Evolutionary conservation across 805 yeast species (phyloP), one percentile per base, ranked within the genome.

Genomic region (Saturnispora sanitii): DNA sequence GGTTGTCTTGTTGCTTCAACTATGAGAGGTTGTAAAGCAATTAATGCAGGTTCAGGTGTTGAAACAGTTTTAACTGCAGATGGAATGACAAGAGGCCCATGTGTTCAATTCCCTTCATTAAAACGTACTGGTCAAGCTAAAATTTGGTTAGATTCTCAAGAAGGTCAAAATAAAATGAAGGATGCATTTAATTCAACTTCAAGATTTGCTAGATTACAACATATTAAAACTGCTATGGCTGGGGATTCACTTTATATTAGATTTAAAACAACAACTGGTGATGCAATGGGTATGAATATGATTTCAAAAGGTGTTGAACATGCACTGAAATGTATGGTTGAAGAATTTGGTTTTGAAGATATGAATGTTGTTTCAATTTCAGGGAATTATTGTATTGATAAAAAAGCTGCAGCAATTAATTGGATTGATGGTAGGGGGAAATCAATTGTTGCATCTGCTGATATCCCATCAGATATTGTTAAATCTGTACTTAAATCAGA

Each of bases 251-350:
- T 92, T 53, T 92, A 75, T 55, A 81, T 92, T 52, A 78, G 99
- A 56, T 92, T 92, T 70, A 78, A 88, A 60, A 94, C 99, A n/a
- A 87, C 95, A 30, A 92, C 99, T 16, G 99, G 99, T 62, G 99
- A 92, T 68, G 99, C 99, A 16, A 92, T 92, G 99, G 99, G 99
- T 49, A 92, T 92, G 99, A 92, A 92, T 61, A 92, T 92, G 99
- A 92, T 92, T 46, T 90, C 97, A 22, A 92, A 92, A 65, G 99
- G 98, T 62, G 96, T 87, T 35, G 99, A 92, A 59, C 71, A 68
- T 59, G 76, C 96, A 1, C 73, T 92, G 55, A 78, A 79, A 46
- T 77, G 73, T 58, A 86, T 92, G 95, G 76, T 73, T 33, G 83
- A 81, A 53, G 88, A 81, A 53, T 79, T 80, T 58, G 97, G 96